Evolutionary conservation across 2,329 filamentous ascomycete genomes (phyloP).

Genomic region (Colletotrichum limetticola): DNA sequence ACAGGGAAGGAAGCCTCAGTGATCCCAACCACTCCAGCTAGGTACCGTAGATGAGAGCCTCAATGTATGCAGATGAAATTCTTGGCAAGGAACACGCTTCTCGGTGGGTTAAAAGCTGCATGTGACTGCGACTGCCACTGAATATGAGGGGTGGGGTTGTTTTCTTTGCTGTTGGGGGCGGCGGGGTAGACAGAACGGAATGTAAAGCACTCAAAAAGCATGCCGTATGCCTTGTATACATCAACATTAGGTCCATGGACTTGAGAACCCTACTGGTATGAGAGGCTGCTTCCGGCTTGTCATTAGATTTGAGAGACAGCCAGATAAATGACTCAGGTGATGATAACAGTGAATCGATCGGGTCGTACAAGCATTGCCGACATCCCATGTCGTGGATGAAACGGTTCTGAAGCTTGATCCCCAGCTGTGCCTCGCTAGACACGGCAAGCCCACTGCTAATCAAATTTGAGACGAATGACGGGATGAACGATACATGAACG

Average conservation of each 20-base stretch:
- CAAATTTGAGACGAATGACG: conserved; percentile 20
- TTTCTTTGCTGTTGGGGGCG: background rate
- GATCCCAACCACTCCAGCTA: background rate
- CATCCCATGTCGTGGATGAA: conserved; percentile 7
- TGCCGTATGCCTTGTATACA: background rate
- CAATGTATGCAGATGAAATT: background rate
- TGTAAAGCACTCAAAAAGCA: background rate
- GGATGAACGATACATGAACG: conserved; percentile 6
- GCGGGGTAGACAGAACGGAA: background rate
- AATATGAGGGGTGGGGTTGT: background rate
- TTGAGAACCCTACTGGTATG: background rate
- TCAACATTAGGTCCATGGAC: background rate
- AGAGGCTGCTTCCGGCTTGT: background rate
- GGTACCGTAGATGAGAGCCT: background rate
- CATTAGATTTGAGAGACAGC: background rate
- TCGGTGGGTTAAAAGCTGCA: background rate
- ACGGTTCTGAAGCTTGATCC: conserved; percentile 21
- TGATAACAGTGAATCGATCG: background rate
- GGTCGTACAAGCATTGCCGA: background rate
- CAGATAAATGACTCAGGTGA: background rate
- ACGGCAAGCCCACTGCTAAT: background rate
- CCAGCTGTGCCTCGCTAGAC: background rate
- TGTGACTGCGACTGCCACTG: background rate
- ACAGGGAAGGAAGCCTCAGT: background rate
- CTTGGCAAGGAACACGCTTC: background rate